Base-by-base conservation (phyloP, 2,329 filamentous ascomycete species). In the Epichloe sp. region DNA sequence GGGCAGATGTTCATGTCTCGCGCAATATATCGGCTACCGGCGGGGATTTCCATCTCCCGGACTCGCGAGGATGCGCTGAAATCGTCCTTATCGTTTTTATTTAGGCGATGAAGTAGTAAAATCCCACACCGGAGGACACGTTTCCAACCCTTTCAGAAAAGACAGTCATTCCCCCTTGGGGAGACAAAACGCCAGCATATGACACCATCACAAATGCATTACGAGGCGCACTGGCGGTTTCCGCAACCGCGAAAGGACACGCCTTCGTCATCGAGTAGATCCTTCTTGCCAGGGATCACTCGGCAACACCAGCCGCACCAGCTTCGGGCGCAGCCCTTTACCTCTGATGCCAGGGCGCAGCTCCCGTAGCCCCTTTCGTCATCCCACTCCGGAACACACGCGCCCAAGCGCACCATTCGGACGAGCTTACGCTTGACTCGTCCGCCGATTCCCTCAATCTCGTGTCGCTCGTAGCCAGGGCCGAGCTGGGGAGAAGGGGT, bases 231-330 rank as follows among this genome's bases (percentile, higher is more conserved):
- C 23, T 49, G 47, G 26, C 52, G 35, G 37, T 49, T 44, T 47
- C 35, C 47, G 14, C 54, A 50, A 41, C 42, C 49, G 23, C 49
- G 38, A 5, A 61, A 59, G 26, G 60, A 62, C 3, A 53, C 48
- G 49, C 58, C 57, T 45, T 62, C 62, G 17, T 54, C 53, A 8
- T 38, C 34, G 21, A 37, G 6, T 3, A 60, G 52, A 42, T 80
- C 77, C 56, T 68, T 71, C 41, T 68, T 65, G 2, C 81, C 75
- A 0, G 82, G 82, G 49, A 94, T 79, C 3, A 88, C 82, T 54
- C 88, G 75, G 65, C 76, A 80, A 65, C 91, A 97, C 90, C 91
- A 96, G 0, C 86, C 88, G 66, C 90, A 97, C 88, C 88, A 95
- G 63, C 86, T 89, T 54, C 90, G 77, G 52, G 81, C 74, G 47